phyloP scores from a whole-genome alignment of 352 stramenopile genomes.

The Pythium monospermum region DNA sequence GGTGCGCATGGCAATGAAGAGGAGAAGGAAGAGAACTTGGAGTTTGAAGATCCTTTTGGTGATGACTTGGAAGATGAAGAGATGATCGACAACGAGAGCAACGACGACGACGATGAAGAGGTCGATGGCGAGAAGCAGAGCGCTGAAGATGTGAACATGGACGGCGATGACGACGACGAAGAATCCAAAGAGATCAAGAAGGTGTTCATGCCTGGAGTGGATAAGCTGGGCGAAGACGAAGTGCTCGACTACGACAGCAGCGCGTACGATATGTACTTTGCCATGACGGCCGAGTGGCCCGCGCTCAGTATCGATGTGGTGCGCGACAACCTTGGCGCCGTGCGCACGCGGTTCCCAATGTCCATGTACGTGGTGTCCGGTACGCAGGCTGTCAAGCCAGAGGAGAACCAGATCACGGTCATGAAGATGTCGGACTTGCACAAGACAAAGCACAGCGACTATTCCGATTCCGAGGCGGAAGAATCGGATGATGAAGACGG shows the following conservation, averaged over 20 bases:
- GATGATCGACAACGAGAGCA: slow-evolving; percentile 74
- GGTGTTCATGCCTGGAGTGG: slow-evolving; percentile 93
- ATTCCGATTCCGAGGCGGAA: slow-evolving; percentile 67
- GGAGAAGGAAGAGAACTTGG: slow-evolving; percentile 58
- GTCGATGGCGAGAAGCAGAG: slow-evolving; percentile 42
- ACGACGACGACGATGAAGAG: slow-evolving; percentile 55
- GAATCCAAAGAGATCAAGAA: slow-evolving; percentile 60
- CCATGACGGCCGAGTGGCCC: slow-evolving; percentile 96
- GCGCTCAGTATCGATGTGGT: slow-evolving; percentile 97
- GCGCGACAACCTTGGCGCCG: slow-evolving; percentile 91
- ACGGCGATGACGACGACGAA: slow-evolving; percentile 55
- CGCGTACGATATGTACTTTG: slow-evolving; percentile 99
- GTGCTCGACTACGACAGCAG: slow-evolving; percentile 98
- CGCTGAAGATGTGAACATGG: slow-evolving; percentile 63
- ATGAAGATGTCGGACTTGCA: slow-evolving; percentile 97
- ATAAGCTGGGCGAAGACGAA: slow-evolving; percentile 89
- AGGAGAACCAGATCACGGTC: slow-evolving; percentile 97
- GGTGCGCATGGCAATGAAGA: slow-evolving; percentile 31
- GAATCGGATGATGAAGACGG: slow-evolving; percentile 87
- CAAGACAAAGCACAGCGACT: slow-evolving; percentile 87
- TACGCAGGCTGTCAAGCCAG: slow-evolving; percentile 90
- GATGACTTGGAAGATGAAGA: slow-evolving; percentile 90
- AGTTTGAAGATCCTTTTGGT: slow-evolving; percentile 87
- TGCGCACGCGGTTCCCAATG: slow-evolving; percentile 93
- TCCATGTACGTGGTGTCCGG: slow-evolving; percentile 95